Conservation (phyloP, 805 yeast species). For the Nakazawaea ernobii region DNA sequence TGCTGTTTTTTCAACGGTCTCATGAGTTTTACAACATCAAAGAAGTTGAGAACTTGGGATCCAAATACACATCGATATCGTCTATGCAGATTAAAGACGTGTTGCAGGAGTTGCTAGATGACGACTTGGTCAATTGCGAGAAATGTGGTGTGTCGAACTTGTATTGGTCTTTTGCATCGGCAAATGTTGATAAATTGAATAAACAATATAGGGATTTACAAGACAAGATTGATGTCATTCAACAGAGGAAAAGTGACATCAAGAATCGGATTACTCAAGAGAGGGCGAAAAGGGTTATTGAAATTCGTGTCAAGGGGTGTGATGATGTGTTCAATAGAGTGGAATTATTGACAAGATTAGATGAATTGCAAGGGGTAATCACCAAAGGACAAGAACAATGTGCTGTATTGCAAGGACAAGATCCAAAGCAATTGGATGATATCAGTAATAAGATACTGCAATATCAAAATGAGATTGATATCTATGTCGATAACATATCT, state of each 20-base stretch:
- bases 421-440: not conserved
- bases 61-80: slow-evolving; percentile 43
- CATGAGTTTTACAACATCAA: slow-evolving; percentile 42
- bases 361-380: too few species aligned
- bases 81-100: slow-evolving; percentile 50
- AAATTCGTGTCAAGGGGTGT: too few species aligned
- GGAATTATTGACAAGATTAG: too few species aligned
- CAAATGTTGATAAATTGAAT: slow-evolving; percentile 12
- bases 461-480: not conserved
- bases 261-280: too few species aligned
- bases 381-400: not conserved
- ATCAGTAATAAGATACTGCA: not conserved
- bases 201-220: slow-evolving; percentile 1
- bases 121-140: slow-evolving; percentile 40
- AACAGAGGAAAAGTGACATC: too few species aligned
- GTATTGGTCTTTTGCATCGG: slow-evolving; percentile 44
- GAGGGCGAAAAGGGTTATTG: too few species aligned
- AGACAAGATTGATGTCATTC: too few species aligned
- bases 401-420: slow-evolving; percentile 3
- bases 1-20: slow-evolving; percentile 32
- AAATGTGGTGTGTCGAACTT: slow-evolving; percentile 51
- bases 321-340: too few species aligned
- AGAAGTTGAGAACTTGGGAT: slow-evolving; percentile 42
- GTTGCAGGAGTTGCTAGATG: slow-evolving; percentile 41
- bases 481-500: not conserved